These are phyloP conservation scores for Acer yangbiense DNA, from an alignment of 345 rosid species.

Conservation along the genomic window DNA sequence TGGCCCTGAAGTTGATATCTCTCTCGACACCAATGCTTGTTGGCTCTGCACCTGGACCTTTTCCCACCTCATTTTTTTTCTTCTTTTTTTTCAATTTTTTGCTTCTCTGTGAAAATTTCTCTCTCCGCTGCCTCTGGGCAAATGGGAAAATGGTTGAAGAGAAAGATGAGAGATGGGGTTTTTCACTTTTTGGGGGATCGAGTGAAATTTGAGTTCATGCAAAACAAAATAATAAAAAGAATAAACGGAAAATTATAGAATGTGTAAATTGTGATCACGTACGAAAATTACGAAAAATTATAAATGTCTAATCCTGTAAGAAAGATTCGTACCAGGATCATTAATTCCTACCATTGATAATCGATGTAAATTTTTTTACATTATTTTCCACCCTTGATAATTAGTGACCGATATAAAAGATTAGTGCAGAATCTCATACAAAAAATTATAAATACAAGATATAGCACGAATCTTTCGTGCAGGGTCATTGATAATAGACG, in stretches of 20 bases:
- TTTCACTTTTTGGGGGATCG: conserved; percentile 15
- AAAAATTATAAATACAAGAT: no score
- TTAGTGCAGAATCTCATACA: no score
- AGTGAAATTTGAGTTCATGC: conserved; percentile 35
- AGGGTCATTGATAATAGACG: no score
- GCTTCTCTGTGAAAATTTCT: conserved; percentile 23
- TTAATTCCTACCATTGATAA: no score
- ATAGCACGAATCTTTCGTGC: no score
- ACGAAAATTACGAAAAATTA: neutral
- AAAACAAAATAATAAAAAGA: conserved; percentile 13
- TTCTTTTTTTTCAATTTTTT: conserved; percentile 3
- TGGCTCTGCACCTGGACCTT: conserved; percentile 40
- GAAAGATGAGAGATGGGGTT: conserved; percentile 18
- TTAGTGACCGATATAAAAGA: no score
- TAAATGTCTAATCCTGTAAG: no score
- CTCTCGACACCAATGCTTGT: conserved; percentile 36
- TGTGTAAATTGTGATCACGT: no score
- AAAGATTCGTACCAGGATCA: no score
- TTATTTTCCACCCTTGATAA: no score
- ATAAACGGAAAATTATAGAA: neutral
- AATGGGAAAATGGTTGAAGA: neutral
- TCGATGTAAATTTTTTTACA: no score
- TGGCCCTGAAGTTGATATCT: conserved; percentile 49
- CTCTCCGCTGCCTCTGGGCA: conserved; percentile 14
- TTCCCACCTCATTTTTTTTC: conserved; percentile 75